Percentiles rank a stretch among this genome's conserved stretches.
Conservation (phyloP, 2,329 filamentous ascomycete species). For the Penicillium olsonii region DNA sequence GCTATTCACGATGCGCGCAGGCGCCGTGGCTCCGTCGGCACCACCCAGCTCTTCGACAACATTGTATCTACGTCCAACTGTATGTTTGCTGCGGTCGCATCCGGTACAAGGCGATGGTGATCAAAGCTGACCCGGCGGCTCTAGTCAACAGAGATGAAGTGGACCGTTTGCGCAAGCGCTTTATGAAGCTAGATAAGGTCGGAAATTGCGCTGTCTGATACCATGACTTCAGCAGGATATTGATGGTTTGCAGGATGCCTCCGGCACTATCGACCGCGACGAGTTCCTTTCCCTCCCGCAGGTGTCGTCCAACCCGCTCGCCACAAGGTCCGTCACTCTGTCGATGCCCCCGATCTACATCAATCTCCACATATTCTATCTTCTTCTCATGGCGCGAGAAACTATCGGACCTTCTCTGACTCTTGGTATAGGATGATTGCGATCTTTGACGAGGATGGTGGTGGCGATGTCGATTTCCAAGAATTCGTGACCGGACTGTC, state of each 20-base stretch:
- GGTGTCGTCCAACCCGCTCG: conserved; percentile 95
- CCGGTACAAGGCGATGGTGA: not conserved
- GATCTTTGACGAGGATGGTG: conserved; percentile 98
- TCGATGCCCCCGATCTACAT: not conserved
- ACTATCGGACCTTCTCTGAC: not conserved
- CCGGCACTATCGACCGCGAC: conserved; percentile 96
- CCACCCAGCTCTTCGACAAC: conserved; percentile 78
- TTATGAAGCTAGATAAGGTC: conserved; percentile 99
- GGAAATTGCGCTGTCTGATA: conserved; percentile 1
- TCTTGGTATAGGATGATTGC: conserved; percentile 82
- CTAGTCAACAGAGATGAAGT: conserved; percentile 96
- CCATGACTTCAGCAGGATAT: not conserved
- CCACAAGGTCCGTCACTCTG: conserved; percentile 69
- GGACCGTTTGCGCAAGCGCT: conserved; percentile 90
- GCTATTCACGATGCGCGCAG: conserved; percentile 48
- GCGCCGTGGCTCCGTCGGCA: conserved; percentile 49
- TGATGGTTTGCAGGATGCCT: conserved; percentile 72
- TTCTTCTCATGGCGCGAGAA: not conserved
- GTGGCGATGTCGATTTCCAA: conserved; percentile 97
- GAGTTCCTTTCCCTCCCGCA: conserved; percentile 97
- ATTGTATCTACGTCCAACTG: conserved; percentile 97
- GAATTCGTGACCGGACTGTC: conserved; percentile 95
- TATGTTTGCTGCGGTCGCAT: conserved; percentile 48
- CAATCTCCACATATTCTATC: not conserved
- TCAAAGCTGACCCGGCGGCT: conserved; percentile 8